Evolutionary conservation across 1,139 yeast species (phyloP), one percentile per base, ranked within the genome.

Genomic region (Williopsis jadinii): DNA sequence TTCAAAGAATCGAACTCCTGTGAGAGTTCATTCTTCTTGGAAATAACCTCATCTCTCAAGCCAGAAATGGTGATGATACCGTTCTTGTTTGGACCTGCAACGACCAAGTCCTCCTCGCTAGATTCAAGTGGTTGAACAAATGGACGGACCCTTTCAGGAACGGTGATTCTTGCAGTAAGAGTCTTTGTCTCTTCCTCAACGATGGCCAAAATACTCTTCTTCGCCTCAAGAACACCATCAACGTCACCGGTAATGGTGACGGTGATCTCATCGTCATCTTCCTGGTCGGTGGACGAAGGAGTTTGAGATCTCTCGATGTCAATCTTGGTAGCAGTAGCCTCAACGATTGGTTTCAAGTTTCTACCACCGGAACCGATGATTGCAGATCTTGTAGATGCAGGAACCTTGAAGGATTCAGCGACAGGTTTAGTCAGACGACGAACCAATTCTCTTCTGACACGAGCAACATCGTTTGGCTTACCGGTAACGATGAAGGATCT

Each of bases 351-450:
- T 58, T 80, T 84, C 62, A 94, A 76, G 49, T 73, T 84, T 52
- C 75, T 75, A 57, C 98, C 99, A 61, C 82, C 85, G 37, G 92
- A 75, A 44, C 99, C 99, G 64, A 94, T 88, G 49, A 94, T 77
- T 44, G 77, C 75, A 4, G 95, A 75, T 62, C 95, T 78, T 41
- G 87, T 74, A 52, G 77, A 76, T 27, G 92, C 75, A 33, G 98
- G 97, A 43, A 92, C 77, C 36, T 70, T 63, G 58, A 92, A 75
- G 34, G 70, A 63, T 39, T 76, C 66, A 12, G 67, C 67, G 42
- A 85, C 77, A 37, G 94, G 90, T 61, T 83, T 83, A 32, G 95
- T 81, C 59, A 92, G 73, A 53, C 79, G 84, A 58, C 79, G 80
- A 48, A 84, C 74, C 43, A 94, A 75, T 52, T 84, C 84, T 48